phyloP scores from a whole-genome alignment of 345 rosid species.

The Crucihimalaya himalaica region DNA sequence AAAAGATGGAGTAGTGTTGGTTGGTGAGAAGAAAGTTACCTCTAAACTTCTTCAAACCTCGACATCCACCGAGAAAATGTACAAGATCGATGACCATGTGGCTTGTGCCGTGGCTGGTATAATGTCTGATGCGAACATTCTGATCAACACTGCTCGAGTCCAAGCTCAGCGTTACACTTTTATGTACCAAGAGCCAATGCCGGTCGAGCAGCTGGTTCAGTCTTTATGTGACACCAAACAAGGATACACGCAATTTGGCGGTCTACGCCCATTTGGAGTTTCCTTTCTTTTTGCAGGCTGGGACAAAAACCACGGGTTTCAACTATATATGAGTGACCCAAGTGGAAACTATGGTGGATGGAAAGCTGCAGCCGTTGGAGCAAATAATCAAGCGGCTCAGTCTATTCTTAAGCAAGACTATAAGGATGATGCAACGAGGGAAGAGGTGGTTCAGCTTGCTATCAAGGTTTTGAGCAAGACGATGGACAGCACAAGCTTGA shows the following conservation, averaged over 20 bases:
- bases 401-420: slow-evolving; percentile 56
- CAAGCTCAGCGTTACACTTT: slow-evolving; percentile 88
- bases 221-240: slow-evolving; percentile 91
- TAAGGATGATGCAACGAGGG: slow-evolving; percentile 41
- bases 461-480: slow-evolving; percentile 86
- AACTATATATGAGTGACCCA: slow-evolving; percentile 90
- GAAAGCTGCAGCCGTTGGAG: slow-evolving; percentile 91
- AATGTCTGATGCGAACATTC: slow-evolving; percentile 96
- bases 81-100: slow-evolving; percentile 92
- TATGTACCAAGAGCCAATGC: slow-evolving; percentile 92
- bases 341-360: slow-evolving; percentile 92
- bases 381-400: slow-evolving; percentile 91
- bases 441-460: slow-evolving; percentile 81
- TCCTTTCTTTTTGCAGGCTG: slow-evolving; percentile 87
- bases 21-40: slow-evolving; percentile 96
- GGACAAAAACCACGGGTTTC: slow-evolving; percentile 89
- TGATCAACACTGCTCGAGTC: slow-evolving; percentile 82
- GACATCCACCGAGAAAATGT: slow-evolving; percentile 87
- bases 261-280: slow-evolving; percentile 86
- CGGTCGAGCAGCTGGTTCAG: slow-evolving; percentile 85
- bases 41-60: slow-evolving; percentile 90
- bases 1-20: slow-evolving; percentile 82
- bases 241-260: slow-evolving; percentile 94
- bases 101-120: slow-evolving; percentile 93
- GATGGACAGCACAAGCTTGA: slow-evolving; percentile 89